Base-by-base conservation (phyloP, 2,329 filamentous ascomycete species). In the Fusarium aywerte region DNA sequence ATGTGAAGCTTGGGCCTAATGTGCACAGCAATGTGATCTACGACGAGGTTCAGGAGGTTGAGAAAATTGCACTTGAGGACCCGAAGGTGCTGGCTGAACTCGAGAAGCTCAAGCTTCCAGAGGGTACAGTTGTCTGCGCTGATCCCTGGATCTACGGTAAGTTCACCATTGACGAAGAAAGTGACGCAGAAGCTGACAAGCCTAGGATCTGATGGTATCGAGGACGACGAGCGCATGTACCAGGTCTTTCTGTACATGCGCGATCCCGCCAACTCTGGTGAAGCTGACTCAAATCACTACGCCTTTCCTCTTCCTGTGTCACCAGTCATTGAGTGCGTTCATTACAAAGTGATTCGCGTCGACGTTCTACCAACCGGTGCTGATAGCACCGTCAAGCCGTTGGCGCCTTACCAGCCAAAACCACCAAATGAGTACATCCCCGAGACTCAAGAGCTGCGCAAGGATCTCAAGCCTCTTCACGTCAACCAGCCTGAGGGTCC, bases 401-500 rank as follows among this genome's bases (percentile, higher is more conserved):
- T 59, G 4, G 35, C 32, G 0, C 42, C 64, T 0, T 70, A 68
- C 15, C 44, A 59, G 2, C 57, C 59, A 3, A 64, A 54, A 4
- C 63, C 57, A 5, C 29, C 68, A 0, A 71, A 68, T 32, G 84
- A 86, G 53, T 86, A 85, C 60, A 75, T 82, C 1, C 83, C 83
- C 0, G 84, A 86, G 71, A 78, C 89, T 2, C 78, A 89, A 7
- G 78, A 81, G 16, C 69, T 81, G 18, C 79, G 87, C 9, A 79
- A 80, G 47, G 87, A 87, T 58, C 75, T 89, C 27, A 92, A 92
- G 77, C 90, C 91, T 1, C 84, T 94, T 69, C 87, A 92, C 65
- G 89, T 95, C 31, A 83, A 87, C 3, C 92, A 95, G 70, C 85
- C 85, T 18, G 87, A 92, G 20, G 90, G 90, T 0, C 84, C 89